A percentile compares a stretch with the other conserved stretches of the same genome.
phyloP scores from a whole-genome alignment of 768 basidiomycete species.

The Grammothele lineata region DNA sequence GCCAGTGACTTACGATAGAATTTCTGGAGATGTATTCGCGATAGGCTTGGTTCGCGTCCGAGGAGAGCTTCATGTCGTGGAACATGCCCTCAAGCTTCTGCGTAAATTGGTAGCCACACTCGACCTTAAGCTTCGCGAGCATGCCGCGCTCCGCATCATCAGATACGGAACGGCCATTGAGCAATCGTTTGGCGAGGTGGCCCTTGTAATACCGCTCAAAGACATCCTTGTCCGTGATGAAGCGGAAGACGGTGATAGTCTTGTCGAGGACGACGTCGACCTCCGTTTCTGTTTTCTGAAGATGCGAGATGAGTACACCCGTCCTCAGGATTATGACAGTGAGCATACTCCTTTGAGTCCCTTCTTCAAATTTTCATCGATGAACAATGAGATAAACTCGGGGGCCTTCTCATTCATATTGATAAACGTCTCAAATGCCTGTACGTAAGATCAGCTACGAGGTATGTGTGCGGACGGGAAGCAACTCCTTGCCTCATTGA shows the following conservation, averaged over 20 bases:
- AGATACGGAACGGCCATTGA: constrained; percentile 82
- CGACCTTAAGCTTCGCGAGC: constrained; percentile 94
- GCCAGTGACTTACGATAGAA: constrained; percentile 44
- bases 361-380: constrained; percentile 93
- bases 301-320: neutral
- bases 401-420: constrained; percentile 84
- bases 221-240: constrained; percentile 90
- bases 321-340: neutral
- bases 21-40: constrained; percentile 51
- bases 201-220: constrained; percentile 98
- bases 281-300: constrained; percentile 91
- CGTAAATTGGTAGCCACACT: constrained; percentile 95
- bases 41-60: constrained; percentile 78
- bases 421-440: constrained; percentile 94
- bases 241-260: constrained; percentile 94
- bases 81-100: constrained; percentile 99
- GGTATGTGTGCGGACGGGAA: too few species aligned
- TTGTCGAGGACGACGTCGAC: constrained; percentile 89
- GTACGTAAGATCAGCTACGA: too few species aligned
- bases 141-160: constrained; percentile 98
- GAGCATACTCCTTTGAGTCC: constrained; percentile 85
- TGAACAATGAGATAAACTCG: constrained; percentile 94
- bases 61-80: constrained; percentile 88
- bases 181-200: constrained; percentile 90
- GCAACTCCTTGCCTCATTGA: constrained; percentile 82